A percentile compares a stretch with the other conserved stretches of the same genome.
These are phyloP conservation scores for Hansenula sp. DNA, from an alignment of 1,139 yeast species.

Conservation along the genomic window DNA sequence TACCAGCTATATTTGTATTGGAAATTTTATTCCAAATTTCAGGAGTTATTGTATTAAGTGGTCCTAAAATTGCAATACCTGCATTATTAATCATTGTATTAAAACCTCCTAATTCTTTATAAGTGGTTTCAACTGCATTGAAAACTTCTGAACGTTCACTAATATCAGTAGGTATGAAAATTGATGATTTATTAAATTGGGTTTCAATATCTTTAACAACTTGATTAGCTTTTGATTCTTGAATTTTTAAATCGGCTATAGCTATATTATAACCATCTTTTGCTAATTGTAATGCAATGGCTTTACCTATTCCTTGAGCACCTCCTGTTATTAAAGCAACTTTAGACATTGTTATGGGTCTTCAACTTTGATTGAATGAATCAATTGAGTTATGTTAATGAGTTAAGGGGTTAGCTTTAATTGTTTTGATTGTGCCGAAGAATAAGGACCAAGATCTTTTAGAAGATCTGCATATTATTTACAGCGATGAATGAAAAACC, in stretches of 20 bases:
- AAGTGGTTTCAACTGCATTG: conserved; percentile 23
- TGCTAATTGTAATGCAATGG: conserved; percentile 18
- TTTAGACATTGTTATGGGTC: conserved; percentile 5
- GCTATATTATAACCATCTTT: conserved; percentile 22
- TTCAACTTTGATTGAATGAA: too few relatives aligned
- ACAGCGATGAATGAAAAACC: too few relatives aligned
- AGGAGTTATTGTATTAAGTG: conserved; percentile 20
- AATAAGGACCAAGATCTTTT: too few relatives aligned
- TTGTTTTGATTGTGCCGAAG: too few relatives aligned
- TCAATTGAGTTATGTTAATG: too few relatives aligned
- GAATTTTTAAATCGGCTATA: conserved; percentile 20
- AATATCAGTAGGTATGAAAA: conserved; percentile 24
- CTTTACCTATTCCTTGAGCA: conserved; percentile 22
- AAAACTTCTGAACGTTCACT: conserved; percentile 19
- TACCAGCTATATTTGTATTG: conserved; percentile 27
- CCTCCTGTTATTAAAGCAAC: conserved; percentile 31
- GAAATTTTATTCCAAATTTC: conserved; percentile 17
- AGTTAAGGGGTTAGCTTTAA: too few relatives aligned
- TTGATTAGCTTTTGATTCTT: neutral
- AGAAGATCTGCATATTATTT: too few relatives aligned
- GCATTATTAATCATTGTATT: conserved; percentile 30
- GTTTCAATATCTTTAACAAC: conserved; percentile 15
- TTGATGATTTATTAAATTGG: conserved; percentile 11
- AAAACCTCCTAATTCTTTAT: conserved; percentile 24
- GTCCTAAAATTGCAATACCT: conserved; percentile 23